Percentiles rank a stretch among this genome's conserved stretches.
Conservation (phyloP, 345 rosid genomes). For the Crucihimalaya himalaica region DNA sequence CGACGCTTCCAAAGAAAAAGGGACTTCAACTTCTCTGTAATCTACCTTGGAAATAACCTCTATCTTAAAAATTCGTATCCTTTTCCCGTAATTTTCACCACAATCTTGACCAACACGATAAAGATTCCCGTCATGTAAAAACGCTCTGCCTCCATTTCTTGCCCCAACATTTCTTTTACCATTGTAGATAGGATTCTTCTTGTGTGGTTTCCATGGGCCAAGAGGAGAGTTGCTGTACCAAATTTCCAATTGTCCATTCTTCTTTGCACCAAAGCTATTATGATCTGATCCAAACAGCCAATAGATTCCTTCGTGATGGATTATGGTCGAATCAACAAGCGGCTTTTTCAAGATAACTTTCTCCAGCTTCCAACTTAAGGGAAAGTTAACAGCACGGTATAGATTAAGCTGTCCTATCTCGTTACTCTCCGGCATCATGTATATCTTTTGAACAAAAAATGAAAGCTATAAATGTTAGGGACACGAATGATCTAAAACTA, state of each 20-base stretch:
- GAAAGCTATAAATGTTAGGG: constrained; percentile 22
- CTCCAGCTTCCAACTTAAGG: constrained; percentile 77
- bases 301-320: constrained; percentile 60
- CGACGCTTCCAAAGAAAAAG: constrained; percentile 51
- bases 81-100: constrained; percentile 79
- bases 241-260: constrained; percentile 83
- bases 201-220: constrained; percentile 96
- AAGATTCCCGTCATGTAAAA: constrained; percentile 62
- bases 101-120: constrained; percentile 98
- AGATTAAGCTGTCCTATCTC: constrained; percentile 71
- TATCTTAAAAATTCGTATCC: constrained; percentile 63
- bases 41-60: constrained; percentile 64
- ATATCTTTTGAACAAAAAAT: constrained; percentile 51
- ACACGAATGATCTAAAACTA: background rate
- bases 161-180: constrained; percentile 63
- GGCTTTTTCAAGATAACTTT: constrained; percentile 71
- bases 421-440: constrained; percentile 93
- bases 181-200: constrained; percentile 81
- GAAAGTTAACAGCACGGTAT: constrained; percentile 77
- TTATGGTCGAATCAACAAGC: constrained; percentile 62
- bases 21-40: constrained; percentile 77
- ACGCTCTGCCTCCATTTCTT: constrained; percentile 92
- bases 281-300: constrained; percentile 95
- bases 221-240: constrained; percentile 87
- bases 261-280: constrained; percentile 58